These are phyloP conservation scores for Ceratobasidium sp. DNA, from an alignment of 1,284 basidiomycete species.

Conservation along the genomic window DNA sequence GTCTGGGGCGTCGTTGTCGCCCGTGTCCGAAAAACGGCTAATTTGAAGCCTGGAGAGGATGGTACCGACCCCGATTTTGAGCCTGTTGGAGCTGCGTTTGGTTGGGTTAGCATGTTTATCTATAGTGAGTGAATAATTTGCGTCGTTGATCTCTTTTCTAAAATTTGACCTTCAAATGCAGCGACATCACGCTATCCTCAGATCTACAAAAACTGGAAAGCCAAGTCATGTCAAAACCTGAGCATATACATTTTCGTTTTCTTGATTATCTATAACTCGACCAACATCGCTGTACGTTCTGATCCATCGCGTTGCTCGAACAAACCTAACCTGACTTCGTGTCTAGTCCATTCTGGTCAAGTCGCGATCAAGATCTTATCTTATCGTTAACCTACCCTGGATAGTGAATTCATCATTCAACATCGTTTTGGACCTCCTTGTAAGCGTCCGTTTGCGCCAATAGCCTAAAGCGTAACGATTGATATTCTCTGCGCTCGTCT, in stretches of 20 bases:
- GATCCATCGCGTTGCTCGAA: not conserved
- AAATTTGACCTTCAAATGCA: not conserved
- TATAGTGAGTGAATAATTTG: conserved; percentile 30
- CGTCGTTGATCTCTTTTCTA: not conserved
- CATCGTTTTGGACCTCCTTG: conserved; percentile 17
- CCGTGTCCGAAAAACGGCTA: conserved; percentile 34
- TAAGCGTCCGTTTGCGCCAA: not conserved
- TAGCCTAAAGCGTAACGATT: not conserved
- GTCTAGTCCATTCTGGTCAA: conserved; percentile 41
- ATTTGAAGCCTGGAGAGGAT: conserved; percentile 32
- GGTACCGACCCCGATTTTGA: conserved; percentile 41
- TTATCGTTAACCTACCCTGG: conserved; percentile 39
- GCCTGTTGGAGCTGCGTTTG: conserved; percentile 31
- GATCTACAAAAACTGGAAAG: conserved; percentile 45
- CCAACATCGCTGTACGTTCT: conserved; percentile 22
- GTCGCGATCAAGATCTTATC: conserved; percentile 15
- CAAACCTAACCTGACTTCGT: not conserved
- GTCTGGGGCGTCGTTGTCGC: conserved; percentile 42
- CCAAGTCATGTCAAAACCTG: conserved; percentile 38
- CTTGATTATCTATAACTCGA: conserved; percentile 15
- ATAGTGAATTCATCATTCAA: conserved; percentile 35
- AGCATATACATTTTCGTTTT: conserved; percentile 43
- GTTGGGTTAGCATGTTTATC: conserved; percentile 41
- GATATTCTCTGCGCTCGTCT: too few relatives aligned
- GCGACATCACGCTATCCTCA: conserved; percentile 40